These are phyloP conservation scores for Ricinus communis DNA, from an alignment of 345 rosid species.

Conservation along the genomic window DNA sequence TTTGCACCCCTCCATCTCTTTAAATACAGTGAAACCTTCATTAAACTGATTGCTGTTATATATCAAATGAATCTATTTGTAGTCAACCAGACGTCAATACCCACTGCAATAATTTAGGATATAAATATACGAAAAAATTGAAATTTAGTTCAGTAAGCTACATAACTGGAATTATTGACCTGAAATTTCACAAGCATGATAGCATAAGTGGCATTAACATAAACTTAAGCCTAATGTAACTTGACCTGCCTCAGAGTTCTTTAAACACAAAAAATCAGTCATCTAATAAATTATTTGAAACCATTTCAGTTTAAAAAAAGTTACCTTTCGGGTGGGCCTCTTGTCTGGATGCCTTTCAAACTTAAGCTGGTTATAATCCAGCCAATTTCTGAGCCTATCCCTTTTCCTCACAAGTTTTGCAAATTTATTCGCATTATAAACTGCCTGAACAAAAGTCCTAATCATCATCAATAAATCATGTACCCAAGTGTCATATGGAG, in stretches of 20 bases:
- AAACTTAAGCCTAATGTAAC: background rate
- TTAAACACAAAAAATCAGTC: background rate
- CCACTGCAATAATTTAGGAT: background rate
- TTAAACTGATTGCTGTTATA: background rate
- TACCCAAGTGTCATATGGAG: background rate
- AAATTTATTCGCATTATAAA: slow-evolving; percentile 76
- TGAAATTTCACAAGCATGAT: background rate
- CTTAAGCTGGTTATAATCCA: slow-evolving; percentile 79
- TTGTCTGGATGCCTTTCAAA: slow-evolving; percentile 77
- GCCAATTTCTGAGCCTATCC: slow-evolving; percentile 79
- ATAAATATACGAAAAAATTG: background rate
- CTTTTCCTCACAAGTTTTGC: slow-evolving; percentile 72
- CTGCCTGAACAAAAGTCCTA: slow-evolving; percentile 51
- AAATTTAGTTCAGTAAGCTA: slow-evolving; percentile 1
- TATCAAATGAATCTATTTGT: background rate
- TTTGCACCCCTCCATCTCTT: background rate
- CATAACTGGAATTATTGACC: background rate
- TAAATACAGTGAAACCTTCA: background rate
- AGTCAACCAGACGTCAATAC: background rate
- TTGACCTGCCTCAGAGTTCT: too few species aligned
- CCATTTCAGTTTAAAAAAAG: slow-evolving; percentile 12
- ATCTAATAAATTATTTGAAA: background rate
- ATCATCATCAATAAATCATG: slow-evolving; percentile 2
- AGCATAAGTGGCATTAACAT: background rate
- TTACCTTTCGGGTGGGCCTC: slow-evolving; percentile 75